phyloP scores from a whole-genome alignment of 768 basidiomycete species.

The Fistulinella prunicolor region DNA sequence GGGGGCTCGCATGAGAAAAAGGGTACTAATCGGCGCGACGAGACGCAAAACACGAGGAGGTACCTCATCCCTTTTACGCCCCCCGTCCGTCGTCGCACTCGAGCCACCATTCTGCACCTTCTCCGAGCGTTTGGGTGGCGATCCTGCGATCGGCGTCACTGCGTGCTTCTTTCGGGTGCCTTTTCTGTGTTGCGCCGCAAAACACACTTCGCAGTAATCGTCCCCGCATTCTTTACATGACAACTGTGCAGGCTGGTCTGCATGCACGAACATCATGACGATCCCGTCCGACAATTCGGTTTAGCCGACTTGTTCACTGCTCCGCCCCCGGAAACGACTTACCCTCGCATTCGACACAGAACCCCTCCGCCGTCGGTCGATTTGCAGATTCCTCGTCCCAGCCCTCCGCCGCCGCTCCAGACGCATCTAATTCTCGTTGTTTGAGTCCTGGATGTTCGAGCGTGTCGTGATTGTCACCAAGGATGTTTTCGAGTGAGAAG shows the following conservation, averaged over 20 bases:
- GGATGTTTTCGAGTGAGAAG: constrained; percentile 71
- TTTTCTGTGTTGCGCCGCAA: constrained; percentile 79
- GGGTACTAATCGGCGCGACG: too few relatives aligned
- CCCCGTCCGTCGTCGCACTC: constrained; percentile 3
- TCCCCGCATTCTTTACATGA: constrained; percentile 71
- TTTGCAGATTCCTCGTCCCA: constrained; percentile 65
- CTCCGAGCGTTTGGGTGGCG: constrained; percentile 5
- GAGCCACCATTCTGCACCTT: too few relatives aligned
- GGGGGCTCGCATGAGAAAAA: background rate
- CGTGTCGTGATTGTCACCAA: constrained; percentile 58
- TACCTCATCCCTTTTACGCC: constrained; percentile 22
- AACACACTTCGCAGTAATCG: constrained; percentile 82
- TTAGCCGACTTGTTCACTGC: too few relatives aligned
- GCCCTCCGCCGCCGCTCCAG: constrained; percentile 43
- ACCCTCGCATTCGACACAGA: constrained; percentile 89
- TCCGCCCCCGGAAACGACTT: constrained; percentile 11
- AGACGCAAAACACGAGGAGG: too few relatives aligned
- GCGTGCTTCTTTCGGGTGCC: constrained; percentile 68
- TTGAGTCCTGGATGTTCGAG: constrained; percentile 51
- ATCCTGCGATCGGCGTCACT: constrained; percentile 43
- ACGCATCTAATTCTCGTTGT: constrained; percentile 31
- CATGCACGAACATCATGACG: background rate
- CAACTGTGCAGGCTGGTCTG: constrained; percentile 82
- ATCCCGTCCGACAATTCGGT: too few relatives aligned
- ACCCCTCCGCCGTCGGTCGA: constrained; percentile 54